Evolutionary conservation across 495 filamentous ascomycete species (phyloP).

Genomic region (Lasiosphaeris hirsuta): DNA sequence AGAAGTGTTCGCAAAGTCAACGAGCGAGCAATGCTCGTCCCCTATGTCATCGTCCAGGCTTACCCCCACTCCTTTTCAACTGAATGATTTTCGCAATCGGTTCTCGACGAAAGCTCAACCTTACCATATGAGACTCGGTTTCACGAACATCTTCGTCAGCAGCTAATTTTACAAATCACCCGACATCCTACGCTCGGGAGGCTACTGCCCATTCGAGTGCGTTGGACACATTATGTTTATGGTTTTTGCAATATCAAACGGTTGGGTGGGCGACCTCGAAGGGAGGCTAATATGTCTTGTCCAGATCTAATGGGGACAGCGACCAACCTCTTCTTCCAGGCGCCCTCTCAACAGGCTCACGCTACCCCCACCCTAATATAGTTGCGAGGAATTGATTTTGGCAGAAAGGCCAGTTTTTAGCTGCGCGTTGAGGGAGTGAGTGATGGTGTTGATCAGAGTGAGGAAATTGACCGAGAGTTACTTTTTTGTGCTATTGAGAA

Average conservation of each 20-base stretch:
- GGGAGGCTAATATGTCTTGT: constrained; percentile 25
- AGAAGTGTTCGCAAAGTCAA: neutral
- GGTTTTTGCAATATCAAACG: constrained; percentile 51
- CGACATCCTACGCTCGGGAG: constrained; percentile 56
- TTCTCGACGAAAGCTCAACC: constrained; percentile 12
- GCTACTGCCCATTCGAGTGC: constrained; percentile 49
- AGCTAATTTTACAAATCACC: constrained; percentile 52
- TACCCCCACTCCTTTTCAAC: neutral
- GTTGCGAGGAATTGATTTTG: constrained; percentile 27
- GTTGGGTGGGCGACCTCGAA: constrained; percentile 22
- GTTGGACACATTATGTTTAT: constrained; percentile 61
- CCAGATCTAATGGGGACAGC: constrained; percentile 31
- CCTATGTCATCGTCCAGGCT: too few relatives aligned
- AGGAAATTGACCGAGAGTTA: neutral
- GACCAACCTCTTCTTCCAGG: constrained; percentile 18
- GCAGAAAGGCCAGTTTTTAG: constrained; percentile 1
- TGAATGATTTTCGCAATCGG: neutral
- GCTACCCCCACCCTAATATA: constrained; percentile 24
- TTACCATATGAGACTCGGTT: constrained; percentile 35
- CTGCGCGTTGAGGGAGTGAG: constrained; percentile 7
- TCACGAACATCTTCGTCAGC: constrained; percentile 52
- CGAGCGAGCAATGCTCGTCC: too few relatives aligned
- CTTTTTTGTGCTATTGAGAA: constrained; percentile 20
- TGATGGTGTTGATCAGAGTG: neutral
- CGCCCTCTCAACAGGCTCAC: constrained; percentile 13